These are phyloP conservation scores for Thyridium curvatum DNA, from an alignment of 2,329 filamentous ascomycete species.

Conservation along the genomic window DNA sequence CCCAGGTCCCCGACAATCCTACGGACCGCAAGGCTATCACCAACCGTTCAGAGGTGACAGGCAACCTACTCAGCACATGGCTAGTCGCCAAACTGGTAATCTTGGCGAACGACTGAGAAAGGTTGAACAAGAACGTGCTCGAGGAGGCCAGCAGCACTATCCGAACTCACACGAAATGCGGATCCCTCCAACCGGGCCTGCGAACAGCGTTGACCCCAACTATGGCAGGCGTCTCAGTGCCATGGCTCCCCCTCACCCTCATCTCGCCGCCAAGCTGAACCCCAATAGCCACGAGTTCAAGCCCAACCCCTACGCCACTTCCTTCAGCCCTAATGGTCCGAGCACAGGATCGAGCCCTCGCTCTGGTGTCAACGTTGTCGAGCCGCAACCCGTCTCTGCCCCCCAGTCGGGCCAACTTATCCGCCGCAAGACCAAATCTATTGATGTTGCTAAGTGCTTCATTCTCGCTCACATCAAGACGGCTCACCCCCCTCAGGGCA, in stretches of 20 bases:
- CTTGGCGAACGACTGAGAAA: slow-evolving; percentile 45
- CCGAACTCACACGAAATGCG: slow-evolving; percentile 54
- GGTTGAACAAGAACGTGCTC: slow-evolving; percentile 33
- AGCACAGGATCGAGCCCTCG: slow-evolving; percentile 69
- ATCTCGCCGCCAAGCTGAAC: slow-evolving; percentile 52
- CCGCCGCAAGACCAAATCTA: slow-evolving; percentile 63
- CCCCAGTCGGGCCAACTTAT: slow-evolving; percentile 45
- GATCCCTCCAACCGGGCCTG: slow-evolving; percentile 67
- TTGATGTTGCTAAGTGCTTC: slow-evolving; percentile 64
- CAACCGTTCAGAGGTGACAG: slow-evolving; percentile 43
- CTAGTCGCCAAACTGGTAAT: slow-evolving; percentile 34
- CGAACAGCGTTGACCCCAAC: slow-evolving; percentile 45
- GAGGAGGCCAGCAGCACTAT: slow-evolving; percentile 40
- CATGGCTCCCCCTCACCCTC: slow-evolving; percentile 39
- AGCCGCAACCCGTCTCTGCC: slow-evolving; percentile 23
- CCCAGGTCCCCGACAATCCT: slow-evolving; percentile 39
- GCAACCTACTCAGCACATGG: slow-evolving; percentile 30
- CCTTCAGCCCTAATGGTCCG: slow-evolving; percentile 70
- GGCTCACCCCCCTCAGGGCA: slow-evolving; percentile 42
- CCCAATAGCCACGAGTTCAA: slow-evolving; percentile 73
- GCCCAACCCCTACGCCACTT: slow-evolving; percentile 72
- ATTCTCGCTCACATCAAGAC: slow-evolving; percentile 50
- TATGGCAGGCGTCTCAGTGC: slow-evolving; percentile 49
- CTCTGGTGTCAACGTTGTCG: slow-evolving; percentile 48
- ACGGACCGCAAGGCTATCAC: slow-evolving; percentile 38